Evolutionary conservation across 1,139 yeast species (phyloP), one percentile per base, ranked within the genome.

Genomic region (Taphrina communis): DNA sequence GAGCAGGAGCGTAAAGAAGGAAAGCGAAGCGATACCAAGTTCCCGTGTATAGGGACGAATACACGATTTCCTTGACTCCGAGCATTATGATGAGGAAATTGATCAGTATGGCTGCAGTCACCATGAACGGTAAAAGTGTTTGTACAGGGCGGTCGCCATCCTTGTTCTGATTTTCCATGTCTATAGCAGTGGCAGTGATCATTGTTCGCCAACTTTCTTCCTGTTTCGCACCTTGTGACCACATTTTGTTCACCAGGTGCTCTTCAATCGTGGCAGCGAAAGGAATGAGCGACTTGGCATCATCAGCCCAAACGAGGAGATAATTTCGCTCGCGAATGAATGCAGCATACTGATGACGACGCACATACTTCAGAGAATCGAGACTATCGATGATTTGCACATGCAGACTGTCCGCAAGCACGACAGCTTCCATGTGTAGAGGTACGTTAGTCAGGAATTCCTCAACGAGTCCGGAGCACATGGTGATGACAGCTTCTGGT

Each of bases 271-370:
- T 25, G 19, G 63, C 19, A 6, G 72, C 72, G 17, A 71, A 66
- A 3, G 69, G 61, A 21, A 69, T 56, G 35, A 71, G 55, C 42
- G 65, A 44, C 17, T 56, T 58, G 21, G 71, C 71, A 25, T 69
- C 69, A 42, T 71, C 73, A 6, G 72, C 71, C 73, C 73, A 71
- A 38, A 71, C 70, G 4, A 71, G 35, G 1, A 71, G 65, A 21
- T 69, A 70, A 38, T 60, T 58, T 17, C 67, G 70, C 14, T 62
- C 61, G 12, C 71, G 62, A 17, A 71, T 59, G 53, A 70, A 71
- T 9, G 71, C 71, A 3, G 73, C 67, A 46, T 70, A 69, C 56
- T 71, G 73, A 52, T 70, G 68, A 48, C 70, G 69, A 12, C 72
- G 61, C 6, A 70, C 70, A 6, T 69, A 66, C 39, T 70, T 71